A percentile compares a stretch with the other conserved stretches of the same genome.
phyloP scores from a whole-genome alignment of 2,329 filamentous ascomycete genomes.

The Penicillium sp. region DNA sequence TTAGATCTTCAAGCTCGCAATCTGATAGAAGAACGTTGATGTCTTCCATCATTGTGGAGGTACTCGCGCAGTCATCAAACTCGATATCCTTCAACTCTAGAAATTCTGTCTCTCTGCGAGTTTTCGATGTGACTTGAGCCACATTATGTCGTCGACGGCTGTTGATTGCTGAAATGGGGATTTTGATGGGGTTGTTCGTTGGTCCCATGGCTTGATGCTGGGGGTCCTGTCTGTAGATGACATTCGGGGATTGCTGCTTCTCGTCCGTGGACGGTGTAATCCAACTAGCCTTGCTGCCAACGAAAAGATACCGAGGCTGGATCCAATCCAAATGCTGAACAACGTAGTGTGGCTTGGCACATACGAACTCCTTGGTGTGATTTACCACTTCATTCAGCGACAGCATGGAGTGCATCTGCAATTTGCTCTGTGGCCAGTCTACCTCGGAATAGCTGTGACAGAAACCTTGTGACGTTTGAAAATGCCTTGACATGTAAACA shows the following conservation, averaged over 20 bases:
- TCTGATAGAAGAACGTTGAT: conserved; percentile 41
- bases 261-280: not conserved
- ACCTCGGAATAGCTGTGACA: too few species aligned
- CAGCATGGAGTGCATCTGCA: conserved; percentile 60
- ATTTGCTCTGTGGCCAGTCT: conserved; percentile 64
- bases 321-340: conserved; percentile 79
- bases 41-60: conserved; percentile 52
- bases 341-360: conserved; percentile 62
- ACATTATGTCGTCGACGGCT: conserved; percentile 15
- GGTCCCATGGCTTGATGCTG: conserved; percentile 43
- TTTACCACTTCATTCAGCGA: conserved; percentile 87
- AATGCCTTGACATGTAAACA: conserved; percentile 70
- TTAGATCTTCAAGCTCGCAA: not conserved
- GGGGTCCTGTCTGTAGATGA: conserved; percentile 40
- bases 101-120: too few species aligned
- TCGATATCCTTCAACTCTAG: not conserved
- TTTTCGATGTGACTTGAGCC: conserved; percentile 16
- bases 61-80: conserved; percentile 43
- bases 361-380: conserved; percentile 60
- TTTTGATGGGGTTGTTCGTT: conserved; percentile 39
- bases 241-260: not conserved
- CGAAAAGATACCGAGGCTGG: conserved; percentile 80
- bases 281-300: too few species aligned
- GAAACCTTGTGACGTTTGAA: conserved; percentile 56
- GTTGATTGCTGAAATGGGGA: conserved; percentile 54